Percentiles rank a stretch among this genome's conserved stretches.
These are phyloP conservation scores for Monosporascus sp. DNA, from an alignment of 2,329 filamentous ascomycete genomes.

Conservation along the genomic window DNA sequence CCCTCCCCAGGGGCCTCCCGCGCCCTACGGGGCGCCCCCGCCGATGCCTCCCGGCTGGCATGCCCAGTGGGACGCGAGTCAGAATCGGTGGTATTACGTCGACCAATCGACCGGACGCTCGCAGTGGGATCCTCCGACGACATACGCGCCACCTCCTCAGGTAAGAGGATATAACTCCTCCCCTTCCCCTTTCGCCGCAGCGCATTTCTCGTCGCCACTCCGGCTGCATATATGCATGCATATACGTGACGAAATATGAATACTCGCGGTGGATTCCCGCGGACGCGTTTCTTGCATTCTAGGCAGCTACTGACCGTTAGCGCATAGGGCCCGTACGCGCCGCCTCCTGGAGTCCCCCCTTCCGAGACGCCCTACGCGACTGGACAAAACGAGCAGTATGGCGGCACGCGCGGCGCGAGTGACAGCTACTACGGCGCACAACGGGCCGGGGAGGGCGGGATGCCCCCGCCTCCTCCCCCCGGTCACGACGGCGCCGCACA, in stretches of 20 bases:
- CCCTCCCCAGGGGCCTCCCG: slow-evolving; percentile 3
- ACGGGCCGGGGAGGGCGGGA: not conserved
- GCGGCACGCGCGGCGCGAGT: slow-evolving; percentile 2
- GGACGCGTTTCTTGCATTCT: no score
- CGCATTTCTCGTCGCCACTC: no score
- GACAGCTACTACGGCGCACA: slow-evolving; percentile 2
- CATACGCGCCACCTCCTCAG: slow-evolving; percentile 7
- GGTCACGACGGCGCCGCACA: slow-evolving; percentile 6
- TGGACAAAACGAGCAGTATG: not conserved
- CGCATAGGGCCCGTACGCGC: slow-evolving; percentile 10
- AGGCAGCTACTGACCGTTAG: not conserved
- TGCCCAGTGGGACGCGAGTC: slow-evolving; percentile 31
- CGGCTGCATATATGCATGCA: no score
- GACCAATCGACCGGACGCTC: slow-evolving; percentile 50
- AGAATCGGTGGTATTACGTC: slow-evolving; percentile 51
- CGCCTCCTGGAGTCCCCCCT: slow-evolving; percentile 6
- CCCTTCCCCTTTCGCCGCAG: no score
- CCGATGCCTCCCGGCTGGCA: slow-evolving; percentile 10
- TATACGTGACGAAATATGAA: no score
- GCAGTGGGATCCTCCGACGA: slow-evolving; percentile 47
- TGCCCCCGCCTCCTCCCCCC: slow-evolving; percentile 1
- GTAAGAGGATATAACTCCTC: not conserved
- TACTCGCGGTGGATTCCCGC: no score
- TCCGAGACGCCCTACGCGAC: slow-evolving; percentile 1
- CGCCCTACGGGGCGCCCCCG: slow-evolving; percentile 8